A percentile compares a stretch with the other conserved stretches of the same genome.
Conservation (phyloP, 1,139 yeast species). For the Scheffersomyces insectosa region DNA sequence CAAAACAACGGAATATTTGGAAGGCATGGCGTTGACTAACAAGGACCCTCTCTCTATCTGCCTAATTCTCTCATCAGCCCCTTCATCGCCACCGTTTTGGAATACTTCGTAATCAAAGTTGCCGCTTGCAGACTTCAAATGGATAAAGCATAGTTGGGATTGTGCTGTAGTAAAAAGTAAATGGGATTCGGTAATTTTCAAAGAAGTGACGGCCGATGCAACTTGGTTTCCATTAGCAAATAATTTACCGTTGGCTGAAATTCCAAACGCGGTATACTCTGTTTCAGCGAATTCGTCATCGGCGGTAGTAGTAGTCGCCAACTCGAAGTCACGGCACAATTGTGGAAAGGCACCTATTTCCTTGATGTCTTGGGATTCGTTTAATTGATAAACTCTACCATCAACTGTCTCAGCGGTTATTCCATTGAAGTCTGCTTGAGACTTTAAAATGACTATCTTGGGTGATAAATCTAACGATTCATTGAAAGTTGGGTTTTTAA, state of each 20-base stretch:
- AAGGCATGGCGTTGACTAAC: conserved; percentile 77
- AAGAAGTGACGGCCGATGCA: conserved; percentile 81
- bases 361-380: conserved; percentile 21
- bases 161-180: conserved; percentile 87
- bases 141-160: conserved; percentile 79
- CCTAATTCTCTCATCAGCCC: conserved; percentile 79
- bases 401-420: conserved; percentile 63
- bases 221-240: conserved; percentile 64
- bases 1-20: conserved; percentile 77
- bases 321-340: conserved; percentile 64
- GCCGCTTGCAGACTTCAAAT: conserved; percentile 48
- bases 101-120: conserved; percentile 16
- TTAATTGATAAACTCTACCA: conserved; percentile 55
- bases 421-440: conserved; percentile 54
- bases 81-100: conserved; percentile 13
- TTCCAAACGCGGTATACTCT: conserved; percentile 59
- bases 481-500: conserved; percentile 38
- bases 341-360: conserved; percentile 61
- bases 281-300: conserved; percentile 28
- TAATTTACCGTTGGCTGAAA: conserved; percentile 71
- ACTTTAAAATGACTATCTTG: conserved; percentile 57
- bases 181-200: conserved; percentile 70
- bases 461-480: conserved; percentile 45
- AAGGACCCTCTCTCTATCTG: conserved; percentile 89
- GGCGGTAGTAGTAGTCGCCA: conserved; percentile 31